Evolutionary conservation across 2,329 filamentous ascomycete species (phyloP), one percentile per base, ranked within the genome.

Genomic region (Fusarium incarnatum): DNA sequence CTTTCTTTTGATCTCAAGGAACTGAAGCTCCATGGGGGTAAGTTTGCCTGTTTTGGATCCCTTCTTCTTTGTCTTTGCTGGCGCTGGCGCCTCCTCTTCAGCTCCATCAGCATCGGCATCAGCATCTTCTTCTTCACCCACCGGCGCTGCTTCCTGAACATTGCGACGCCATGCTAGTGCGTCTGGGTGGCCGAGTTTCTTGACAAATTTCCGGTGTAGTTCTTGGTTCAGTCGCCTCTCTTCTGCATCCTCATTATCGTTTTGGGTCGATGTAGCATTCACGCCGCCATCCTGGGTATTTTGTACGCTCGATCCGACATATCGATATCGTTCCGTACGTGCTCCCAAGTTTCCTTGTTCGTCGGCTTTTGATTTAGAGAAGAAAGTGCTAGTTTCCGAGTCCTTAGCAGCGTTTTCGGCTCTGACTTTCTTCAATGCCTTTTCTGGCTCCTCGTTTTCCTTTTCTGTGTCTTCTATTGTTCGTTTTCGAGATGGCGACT

Each of bases 1-100:
- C 73, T 95, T 93, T 64, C 90, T 87, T 82, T 99, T 99, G 79
- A 99, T 97, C 20, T 97, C 94, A 8, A 99, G 86, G 61, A 97
- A 92, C 76, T 98, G 96, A 42, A 92, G 88, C 79, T 98, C 94
- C 90, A 99, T 92, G 0, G 96, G 96, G 1, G 96, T 99, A 64
- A 99, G 87, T 78, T 98, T 98, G 57, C 86, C 86, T 4, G 86
- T 84, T 78, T 89, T 90, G n/a, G 87, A 66, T 1, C 88, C 88
- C 77, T 94, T 97, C 81, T 93, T 97, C 69, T 85, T 87, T 1
- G 80, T 70, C 67, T 85, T 86, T 48, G 65, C 34, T 27, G 66
- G 34, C 25, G 79, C 72, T n/a, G 82, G 84, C 71, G 75, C 83
- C 62, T 77, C 81, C 70, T 84, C 82, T 41, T 89, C 78, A 23